Conservation (phyloP, 805 yeast species). For the Komagataella populi region DNA sequence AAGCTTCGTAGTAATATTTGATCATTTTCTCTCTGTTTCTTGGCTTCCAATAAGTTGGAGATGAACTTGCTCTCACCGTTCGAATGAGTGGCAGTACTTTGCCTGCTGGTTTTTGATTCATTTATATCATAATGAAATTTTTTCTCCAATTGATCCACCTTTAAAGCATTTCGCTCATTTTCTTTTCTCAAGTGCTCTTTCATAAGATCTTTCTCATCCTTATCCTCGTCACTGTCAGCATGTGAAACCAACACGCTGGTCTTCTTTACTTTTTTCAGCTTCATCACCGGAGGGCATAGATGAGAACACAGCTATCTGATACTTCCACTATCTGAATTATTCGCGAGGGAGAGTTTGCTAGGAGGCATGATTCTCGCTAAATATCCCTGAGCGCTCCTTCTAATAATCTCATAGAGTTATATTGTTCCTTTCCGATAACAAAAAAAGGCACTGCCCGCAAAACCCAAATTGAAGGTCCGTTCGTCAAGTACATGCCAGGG, state of each 20-base stretch:
- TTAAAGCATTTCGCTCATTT: not conserved
- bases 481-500: conserved; percentile 21
- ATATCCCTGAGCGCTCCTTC: not conserved
- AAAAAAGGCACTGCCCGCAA: not conserved
- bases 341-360: conserved; percentile 8
- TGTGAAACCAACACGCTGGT: not conserved
- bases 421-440: not conserved
- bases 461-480: not conserved
- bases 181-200: not conserved
- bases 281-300: not conserved
- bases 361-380: not conserved
- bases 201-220: not conserved
- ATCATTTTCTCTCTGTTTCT: conserved; percentile 30
- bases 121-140: not conserved
- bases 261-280: conserved; percentile 5
- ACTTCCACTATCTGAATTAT: not conserved
- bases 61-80: conserved; percentile 20
- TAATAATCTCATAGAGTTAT: not conserved
- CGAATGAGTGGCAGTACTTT: not conserved
- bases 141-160: not conserved
- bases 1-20: conserved; percentile 23
- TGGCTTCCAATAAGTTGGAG: conserved; percentile 26
- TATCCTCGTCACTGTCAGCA: not conserved
- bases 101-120: not conserved
- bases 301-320: not conserved